These are phyloP conservation scores for Alternaria ethzedia DNA, from an alignment of 2,329 filamentous ascomycete genomes.

Conservation along the genomic window DNA sequence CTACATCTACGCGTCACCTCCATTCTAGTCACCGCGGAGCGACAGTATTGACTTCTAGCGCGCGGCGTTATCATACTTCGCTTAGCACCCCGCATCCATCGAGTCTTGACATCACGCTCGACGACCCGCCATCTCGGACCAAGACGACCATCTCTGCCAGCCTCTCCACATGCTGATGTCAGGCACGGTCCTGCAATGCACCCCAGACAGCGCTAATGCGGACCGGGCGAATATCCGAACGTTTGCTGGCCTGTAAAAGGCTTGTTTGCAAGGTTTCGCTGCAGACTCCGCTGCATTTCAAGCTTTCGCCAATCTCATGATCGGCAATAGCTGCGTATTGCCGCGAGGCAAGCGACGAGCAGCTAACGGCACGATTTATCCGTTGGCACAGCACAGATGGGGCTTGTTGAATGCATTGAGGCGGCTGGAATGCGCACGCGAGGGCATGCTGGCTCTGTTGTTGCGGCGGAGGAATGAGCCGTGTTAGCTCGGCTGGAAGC, in stretches of 20 bases:
- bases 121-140: background rate
- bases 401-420: background rate
- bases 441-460: background rate
- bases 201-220: conserved; percentile 15
- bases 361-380: conserved; percentile 11
- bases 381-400: background rate
- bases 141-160: background rate
- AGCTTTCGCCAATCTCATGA: conserved; percentile 11
- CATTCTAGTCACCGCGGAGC: background rate
- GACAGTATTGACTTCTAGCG: conserved; percentile 18
- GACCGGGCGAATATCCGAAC: background rate
- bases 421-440: background rate
- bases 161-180: conserved; percentile 7
- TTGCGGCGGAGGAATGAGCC: background rate
- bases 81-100: conserved; percentile 18
- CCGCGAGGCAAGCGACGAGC: background rate
- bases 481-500: background rate
- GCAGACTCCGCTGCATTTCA: background rate
- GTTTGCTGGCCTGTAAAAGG: background rate
- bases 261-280: background rate
- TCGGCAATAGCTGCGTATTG: background rate
- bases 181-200: conserved; percentile 14
- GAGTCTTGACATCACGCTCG: conserved; percentile 22
- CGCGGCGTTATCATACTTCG: conserved; percentile 3
- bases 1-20: background rate